A percentile compares a stretch with the other conserved stretches of the same genome.
These are phyloP conservation scores for Pseudohalonectria lignicola DNA, from an alignment of 2,329 filamentous ascomycete genomes.

Conservation along the genomic window DNA sequence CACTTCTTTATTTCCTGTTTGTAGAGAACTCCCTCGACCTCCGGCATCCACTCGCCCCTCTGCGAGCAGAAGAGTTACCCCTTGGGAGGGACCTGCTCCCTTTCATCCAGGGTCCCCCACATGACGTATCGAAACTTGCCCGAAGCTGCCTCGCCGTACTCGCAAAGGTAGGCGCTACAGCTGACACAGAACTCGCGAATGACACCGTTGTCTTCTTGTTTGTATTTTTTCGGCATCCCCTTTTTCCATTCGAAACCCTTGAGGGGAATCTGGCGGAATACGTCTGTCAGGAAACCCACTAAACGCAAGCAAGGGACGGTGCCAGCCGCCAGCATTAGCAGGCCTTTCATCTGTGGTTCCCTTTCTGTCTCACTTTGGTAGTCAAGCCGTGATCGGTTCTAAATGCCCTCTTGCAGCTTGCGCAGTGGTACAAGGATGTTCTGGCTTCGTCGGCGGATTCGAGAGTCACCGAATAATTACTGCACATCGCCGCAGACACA, in stretches of 20 bases:
- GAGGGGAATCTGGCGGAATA: slow-evolving; percentile 12
- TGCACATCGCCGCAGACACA: slow-evolving; percentile 14
- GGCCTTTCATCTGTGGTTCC: neutral
- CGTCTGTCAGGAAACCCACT: too few species aligned
- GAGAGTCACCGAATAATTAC: slow-evolving; percentile 15
- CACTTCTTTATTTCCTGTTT: slow-evolving; percentile 31
- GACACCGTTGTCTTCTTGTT: slow-evolving; percentile 18
- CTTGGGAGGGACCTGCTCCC: slow-evolving; percentile 35
- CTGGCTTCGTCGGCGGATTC: slow-evolving; percentile 14
- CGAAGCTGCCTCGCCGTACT: slow-evolving; percentile 27
- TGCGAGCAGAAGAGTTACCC: slow-evolving; percentile 43
- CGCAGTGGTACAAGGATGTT: slow-evolving; percentile 21
- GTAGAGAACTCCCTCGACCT: slow-evolving; percentile 34
- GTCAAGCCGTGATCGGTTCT: slow-evolving; percentile 22
- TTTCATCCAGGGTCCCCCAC: slow-evolving; percentile 37
- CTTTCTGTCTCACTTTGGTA: slow-evolving; percentile 10
- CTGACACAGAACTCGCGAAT: slow-evolving; percentile 18
- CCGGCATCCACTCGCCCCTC: slow-evolving; percentile 37
- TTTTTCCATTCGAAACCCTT: slow-evolving; percentile 14
- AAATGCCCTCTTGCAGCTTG: slow-evolving; percentile 20
- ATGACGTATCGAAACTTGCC: slow-evolving; percentile 30
- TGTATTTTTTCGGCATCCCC: slow-evolving; percentile 15
- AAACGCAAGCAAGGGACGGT: too few species aligned
- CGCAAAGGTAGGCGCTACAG: slow-evolving; percentile 20
- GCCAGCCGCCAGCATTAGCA: neutral